Evolutionary conservation across 441 rosid genomes (phyloP), one percentile per base, ranked within the genome.

Genomic region (Mallotus japonicus): DNA sequence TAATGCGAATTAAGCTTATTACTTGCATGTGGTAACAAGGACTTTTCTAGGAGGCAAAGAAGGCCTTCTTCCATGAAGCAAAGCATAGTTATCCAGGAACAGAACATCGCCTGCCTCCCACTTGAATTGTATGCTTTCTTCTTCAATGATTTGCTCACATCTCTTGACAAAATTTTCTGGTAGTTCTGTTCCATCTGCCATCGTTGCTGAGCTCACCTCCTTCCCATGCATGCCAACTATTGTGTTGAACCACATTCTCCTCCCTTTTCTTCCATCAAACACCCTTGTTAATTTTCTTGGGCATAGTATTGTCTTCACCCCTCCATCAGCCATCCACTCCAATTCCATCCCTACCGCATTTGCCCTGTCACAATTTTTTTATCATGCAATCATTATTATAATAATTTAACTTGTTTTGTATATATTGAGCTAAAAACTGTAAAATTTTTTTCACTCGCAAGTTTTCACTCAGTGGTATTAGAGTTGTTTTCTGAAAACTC

Each of bases 181-280:
- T 73, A 87, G 71, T 76, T 85, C 87, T 2, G 87, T 82, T 56
- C 92, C 95, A 11, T 89, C 90, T 0, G 88, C 92, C 87, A 85
- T 81, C 0, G 10, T 24, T 1, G 92, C 90, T 0, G 90, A 84
- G 85, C 92, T 88, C 46, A 62, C 14, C 66, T 87, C 87, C 82
- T 86, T 87, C 28, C 95, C 92, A 20, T 89, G 85, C 89, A 86
- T 82, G 12, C 89, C 92, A 0, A 86, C 95, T 13, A 87, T 19
- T 0, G 87, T 76, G 82, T 89, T 89, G 73, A 85, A 89, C 95
- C 92, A 86, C 95, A 86, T 89, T 76, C 85, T 83, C 75, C 92
- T 78, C 62, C 87, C 95, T 64, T 85, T 86, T 65, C 95, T 85
- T 46, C 88, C 90, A 0, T 86, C 90, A 62, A 86, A 85, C 75